These are phyloP conservation scores for Heliosperma pusillum DNA, from an alignment of 148 eudicot genomes.

Conservation along the genomic window DNA sequence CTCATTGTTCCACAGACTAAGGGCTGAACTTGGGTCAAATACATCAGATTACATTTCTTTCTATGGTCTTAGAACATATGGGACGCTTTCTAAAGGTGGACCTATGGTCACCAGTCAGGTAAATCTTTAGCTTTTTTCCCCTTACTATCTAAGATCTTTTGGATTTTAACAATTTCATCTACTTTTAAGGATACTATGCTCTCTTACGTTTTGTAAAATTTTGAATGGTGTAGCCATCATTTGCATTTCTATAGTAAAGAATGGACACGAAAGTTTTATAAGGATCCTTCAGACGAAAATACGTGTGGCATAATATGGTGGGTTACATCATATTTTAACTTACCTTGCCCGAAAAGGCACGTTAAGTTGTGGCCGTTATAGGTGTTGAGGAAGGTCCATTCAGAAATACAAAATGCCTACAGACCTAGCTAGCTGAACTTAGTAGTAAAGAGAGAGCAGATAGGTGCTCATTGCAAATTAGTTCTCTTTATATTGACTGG, in stretches of 20 bases:
- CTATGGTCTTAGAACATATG: conserved; percentile 92
- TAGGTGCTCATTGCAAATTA: no score
- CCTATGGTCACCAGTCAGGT: conserved; percentile 91
- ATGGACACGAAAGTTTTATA: no score
- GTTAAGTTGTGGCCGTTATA: no score
- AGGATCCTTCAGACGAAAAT: no score
- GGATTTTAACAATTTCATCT: not conserved
- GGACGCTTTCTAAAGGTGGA: conserved; percentile 80
- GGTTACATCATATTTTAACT: no score
- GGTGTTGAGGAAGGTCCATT: no score
- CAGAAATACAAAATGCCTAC: no score
- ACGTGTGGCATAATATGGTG: no score
- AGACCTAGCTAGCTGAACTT: no score
- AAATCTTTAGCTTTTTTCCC: conserved; percentile 12
- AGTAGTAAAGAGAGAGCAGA: no score
- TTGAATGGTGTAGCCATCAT: not conserved
- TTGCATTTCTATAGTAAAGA: not conserved
- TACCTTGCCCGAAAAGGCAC: no score
- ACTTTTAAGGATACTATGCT: not conserved
- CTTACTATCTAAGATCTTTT: not conserved
- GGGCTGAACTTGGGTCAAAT: conserved; percentile 61
- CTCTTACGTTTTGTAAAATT: not conserved
- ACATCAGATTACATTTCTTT: conserved; percentile 83
- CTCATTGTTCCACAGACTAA: conserved; percentile 73
- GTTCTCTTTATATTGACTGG: no score